Conservation (phyloP, 805 yeast species). For the Novakomyces olei region DNA sequence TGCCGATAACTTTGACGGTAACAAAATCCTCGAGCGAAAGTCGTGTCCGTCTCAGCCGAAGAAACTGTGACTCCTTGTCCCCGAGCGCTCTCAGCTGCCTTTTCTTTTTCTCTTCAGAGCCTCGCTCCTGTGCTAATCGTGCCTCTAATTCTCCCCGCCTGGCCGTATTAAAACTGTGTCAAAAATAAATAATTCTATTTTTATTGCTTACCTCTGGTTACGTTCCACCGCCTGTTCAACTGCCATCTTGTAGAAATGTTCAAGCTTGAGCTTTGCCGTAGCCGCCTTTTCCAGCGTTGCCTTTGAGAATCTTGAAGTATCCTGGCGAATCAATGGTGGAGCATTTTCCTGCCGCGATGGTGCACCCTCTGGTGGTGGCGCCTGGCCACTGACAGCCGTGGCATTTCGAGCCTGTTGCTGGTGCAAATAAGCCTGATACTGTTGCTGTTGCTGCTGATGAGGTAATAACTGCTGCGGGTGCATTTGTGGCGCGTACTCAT, state of each 20-base stretch:
- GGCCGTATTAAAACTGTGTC: too few species aligned
- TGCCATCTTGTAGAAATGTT: slow-evolving; percentile 65
- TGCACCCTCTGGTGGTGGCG: too few species aligned
- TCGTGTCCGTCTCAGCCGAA: slow-evolving; percentile 67
- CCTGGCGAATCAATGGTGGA: too few species aligned
- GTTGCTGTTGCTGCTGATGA: slow-evolving; percentile 3
- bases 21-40: slow-evolving; percentile 62
- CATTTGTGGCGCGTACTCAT: slow-evolving; percentile 6
- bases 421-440: not conserved
- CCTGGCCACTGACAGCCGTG: too few species aligned
- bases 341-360: too few species aligned
- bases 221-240: slow-evolving; percentile 87
- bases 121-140: slow-evolving; percentile 41
- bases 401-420: too few species aligned
- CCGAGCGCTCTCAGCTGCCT: slow-evolving; percentile 69
- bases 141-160: slow-evolving; percentile 59
- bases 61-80: slow-evolving; percentile 65
- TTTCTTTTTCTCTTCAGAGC: slow-evolving; percentile 66
- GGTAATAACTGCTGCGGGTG: slow-evolving; percentile 3
- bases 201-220: slow-evolving; percentile 45
- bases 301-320: slow-evolving; percentile 33
- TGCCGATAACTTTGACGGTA: slow-evolving; percentile 79
- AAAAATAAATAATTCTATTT: not conserved
- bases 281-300: slow-evolving; percentile 64
- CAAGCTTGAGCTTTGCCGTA: slow-evolving; percentile 58